phyloP scores from a whole-genome alignment of 2,329 filamentous ascomycete genomes.

The Fusarium compactum region DNA sequence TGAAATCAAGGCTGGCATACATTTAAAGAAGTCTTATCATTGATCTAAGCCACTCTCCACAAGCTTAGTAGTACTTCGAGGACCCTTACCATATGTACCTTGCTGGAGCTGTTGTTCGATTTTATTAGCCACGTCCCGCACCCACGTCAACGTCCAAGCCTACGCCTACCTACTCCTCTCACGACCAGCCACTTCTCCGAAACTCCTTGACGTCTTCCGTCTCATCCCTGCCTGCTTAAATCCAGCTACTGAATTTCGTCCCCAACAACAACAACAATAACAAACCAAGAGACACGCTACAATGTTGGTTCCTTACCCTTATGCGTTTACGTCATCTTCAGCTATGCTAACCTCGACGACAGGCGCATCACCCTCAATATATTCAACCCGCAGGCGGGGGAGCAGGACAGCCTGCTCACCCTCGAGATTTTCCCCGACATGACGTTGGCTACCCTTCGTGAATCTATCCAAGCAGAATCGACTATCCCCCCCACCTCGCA shows the following conservation, averaged over 20 bases:
- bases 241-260: not conserved
- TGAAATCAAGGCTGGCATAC: not conserved
- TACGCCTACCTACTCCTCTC: constrained; percentile 22
- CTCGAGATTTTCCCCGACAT: constrained; percentile 87
- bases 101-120: constrained; percentile 10
- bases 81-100: constrained; percentile 14
- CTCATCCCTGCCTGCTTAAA: constrained; percentile 4
- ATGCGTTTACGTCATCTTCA: constrained; percentile 21
- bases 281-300: constrained; percentile 16
- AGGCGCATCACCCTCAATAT: constrained; percentile 93
- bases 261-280: not conserved
- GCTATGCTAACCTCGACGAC: constrained; percentile 33
- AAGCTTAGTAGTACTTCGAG: not conserved
- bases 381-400: constrained; percentile 75
- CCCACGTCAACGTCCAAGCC: constrained; percentile 5
- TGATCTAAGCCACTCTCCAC: not conserved
- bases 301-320: constrained; percentile 38
- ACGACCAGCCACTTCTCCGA: constrained; percentile 31
- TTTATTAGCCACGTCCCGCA: constrained; percentile 14
- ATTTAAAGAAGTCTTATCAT: not conserved
- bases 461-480: constrained; percentile 87
- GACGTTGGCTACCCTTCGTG: constrained; percentile 86
- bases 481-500: constrained; percentile 78
- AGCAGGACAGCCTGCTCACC: constrained; percentile 80
- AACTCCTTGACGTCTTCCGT: constrained; percentile 14